phyloP scores from a whole-genome alignment of 768 basidiomycete genomes.

The Tremella yokohamensis region DNA sequence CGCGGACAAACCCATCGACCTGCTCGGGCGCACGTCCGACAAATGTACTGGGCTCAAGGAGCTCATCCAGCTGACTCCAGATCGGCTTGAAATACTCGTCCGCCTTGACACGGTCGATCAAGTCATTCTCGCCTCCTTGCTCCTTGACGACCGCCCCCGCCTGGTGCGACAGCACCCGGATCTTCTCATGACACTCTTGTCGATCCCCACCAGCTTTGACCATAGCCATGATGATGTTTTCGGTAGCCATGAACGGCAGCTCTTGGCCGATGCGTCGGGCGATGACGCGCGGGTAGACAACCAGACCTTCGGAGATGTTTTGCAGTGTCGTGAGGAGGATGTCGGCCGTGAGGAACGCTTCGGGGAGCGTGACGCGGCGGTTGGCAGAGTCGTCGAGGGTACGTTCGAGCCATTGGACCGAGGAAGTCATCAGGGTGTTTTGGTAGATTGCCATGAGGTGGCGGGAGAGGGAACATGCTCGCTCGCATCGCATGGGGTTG shows the following conservation, averaged over 20 bases:
- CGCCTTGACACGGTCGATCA: slow-evolving; percentile 76
- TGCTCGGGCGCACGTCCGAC: slow-evolving; percentile 93
- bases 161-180: slow-evolving; percentile 89
- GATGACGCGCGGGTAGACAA: slow-evolving; percentile 97
- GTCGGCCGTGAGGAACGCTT: slow-evolving; percentile 94
- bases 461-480: slow-evolving; percentile 91
- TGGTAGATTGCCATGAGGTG: slow-evolving; percentile 95
- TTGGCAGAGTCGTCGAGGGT: slow-evolving; percentile 98
- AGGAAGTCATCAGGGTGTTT: slow-evolving; percentile 89
- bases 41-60: slow-evolving; percentile 84
- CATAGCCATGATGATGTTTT: slow-evolving; percentile 98
- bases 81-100: slow-evolving; percentile 90
- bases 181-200: slow-evolving; percentile 94
- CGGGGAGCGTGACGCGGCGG: slow-evolving; percentile 90
- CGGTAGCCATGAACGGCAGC: slow-evolving; percentile 98
- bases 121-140: slow-evolving; percentile 88
- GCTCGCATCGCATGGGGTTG: slow-evolving; percentile 98
- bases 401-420: slow-evolving; percentile 97
- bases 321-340: slow-evolving; percentile 92
- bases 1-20: slow-evolving; percentile 78
- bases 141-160: slow-evolving; percentile 92
- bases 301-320: slow-evolving; percentile 95
- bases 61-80: slow-evolving; percentile 67
- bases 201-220: slow-evolving; percentile 90
- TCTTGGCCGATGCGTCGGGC: slow-evolving; percentile 87